These are phyloP conservation scores for Omphalea diandra DNA, from an alignment of 441 rosid genomes.

Conservation along the genomic window DNA sequence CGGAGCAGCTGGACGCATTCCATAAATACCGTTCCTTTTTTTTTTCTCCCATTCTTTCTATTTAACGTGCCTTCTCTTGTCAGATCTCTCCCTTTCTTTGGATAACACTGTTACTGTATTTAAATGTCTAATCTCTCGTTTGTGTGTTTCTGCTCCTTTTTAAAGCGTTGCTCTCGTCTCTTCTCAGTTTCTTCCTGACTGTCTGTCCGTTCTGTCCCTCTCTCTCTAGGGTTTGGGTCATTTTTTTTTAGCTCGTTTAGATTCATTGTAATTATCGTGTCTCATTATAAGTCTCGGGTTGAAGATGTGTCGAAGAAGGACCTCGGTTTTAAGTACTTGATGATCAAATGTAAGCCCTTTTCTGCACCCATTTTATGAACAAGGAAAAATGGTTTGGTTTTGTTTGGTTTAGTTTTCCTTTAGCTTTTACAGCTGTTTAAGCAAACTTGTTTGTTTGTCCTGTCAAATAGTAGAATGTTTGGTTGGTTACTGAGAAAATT, in stretches of 20 bases:
- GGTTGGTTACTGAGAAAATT: too few species aligned
- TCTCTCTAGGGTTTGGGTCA: constrained; percentile 4
- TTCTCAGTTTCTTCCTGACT: background rate
- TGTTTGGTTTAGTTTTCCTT: too few species aligned
- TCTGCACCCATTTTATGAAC: too few species aligned
- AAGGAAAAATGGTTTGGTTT: too few species aligned
- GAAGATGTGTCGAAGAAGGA: constrained; percentile 32
- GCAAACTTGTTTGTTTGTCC: too few species aligned
- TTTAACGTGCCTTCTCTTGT: too few species aligned
- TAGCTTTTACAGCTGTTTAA: too few species aligned
- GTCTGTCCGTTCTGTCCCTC: constrained; percentile 7
- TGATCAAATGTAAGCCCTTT: constrained; percentile 35
- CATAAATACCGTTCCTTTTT: too few species aligned
- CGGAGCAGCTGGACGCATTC: too few species aligned
- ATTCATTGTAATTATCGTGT: background rate
- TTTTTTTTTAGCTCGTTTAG: constrained; percentile 19
- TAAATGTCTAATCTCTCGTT: constrained; percentile 2
- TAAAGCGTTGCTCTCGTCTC: background rate
- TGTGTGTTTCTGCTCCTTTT: background rate
- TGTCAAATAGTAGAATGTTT: too few species aligned
- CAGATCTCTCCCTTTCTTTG: constrained; percentile 35
- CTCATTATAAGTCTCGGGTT: constrained; percentile 10
- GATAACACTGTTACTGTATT: too few species aligned
- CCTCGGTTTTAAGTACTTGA: constrained; percentile 28
- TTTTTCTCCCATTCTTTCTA: too few species aligned